phyloP scores from a whole-genome alignment of 2,329 filamentous ascomycete species.

The Penicillium sp. region DNA sequence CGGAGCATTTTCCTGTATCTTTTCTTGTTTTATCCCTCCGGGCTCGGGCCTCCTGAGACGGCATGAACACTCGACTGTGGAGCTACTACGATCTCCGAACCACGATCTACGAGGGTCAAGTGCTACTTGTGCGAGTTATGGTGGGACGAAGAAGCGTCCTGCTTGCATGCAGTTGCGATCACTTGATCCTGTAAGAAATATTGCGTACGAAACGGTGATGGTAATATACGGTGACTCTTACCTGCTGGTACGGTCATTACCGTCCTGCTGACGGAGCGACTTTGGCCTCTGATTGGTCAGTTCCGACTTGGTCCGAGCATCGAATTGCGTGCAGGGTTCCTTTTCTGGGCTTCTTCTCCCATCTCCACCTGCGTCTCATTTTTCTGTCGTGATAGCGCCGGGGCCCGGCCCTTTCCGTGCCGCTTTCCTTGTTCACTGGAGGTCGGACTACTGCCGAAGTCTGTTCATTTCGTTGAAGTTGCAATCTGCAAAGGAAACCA shows the following conservation, averaged over 20 bases:
- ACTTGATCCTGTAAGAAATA: slow-evolving; percentile 53
- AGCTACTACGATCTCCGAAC: slow-evolving; percentile 34
- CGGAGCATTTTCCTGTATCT: slow-evolving; percentile 17
- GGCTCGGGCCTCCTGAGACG: slow-evolving; percentile 15
- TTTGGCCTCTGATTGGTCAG: slow-evolving; percentile 19
- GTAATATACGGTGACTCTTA: slow-evolving; percentile 26
- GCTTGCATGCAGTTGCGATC: slow-evolving; percentile 59
- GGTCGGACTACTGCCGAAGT: neutral
- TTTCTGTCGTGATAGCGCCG: slow-evolving; percentile 19
- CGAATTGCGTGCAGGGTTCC: slow-evolving; percentile 8
- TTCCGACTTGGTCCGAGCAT: slow-evolving; percentile 21
- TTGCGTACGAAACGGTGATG: slow-evolving; percentile 25
- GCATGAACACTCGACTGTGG: slow-evolving; percentile 27
- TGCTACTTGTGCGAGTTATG: slow-evolving; percentile 27
- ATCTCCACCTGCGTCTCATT: slow-evolving; percentile 10
- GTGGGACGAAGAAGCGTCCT: slow-evolving; percentile 32
- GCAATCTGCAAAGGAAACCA: neutral
- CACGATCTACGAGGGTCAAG: slow-evolving; percentile 33
- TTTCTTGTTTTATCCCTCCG: slow-evolving; percentile 9
- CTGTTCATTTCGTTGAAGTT: neutral
- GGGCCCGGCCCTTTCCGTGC: slow-evolving; percentile 41
- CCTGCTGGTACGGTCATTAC: slow-evolving; percentile 28
- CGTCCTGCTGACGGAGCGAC: slow-evolving; percentile 17
- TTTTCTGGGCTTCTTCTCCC: slow-evolving; percentile 2
- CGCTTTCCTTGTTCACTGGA: slow-evolving; percentile 20